Evolutionary conservation across 495 filamentous ascomycete genomes (phyloP).

Genomic region (Haplographium delicatum): DNA sequence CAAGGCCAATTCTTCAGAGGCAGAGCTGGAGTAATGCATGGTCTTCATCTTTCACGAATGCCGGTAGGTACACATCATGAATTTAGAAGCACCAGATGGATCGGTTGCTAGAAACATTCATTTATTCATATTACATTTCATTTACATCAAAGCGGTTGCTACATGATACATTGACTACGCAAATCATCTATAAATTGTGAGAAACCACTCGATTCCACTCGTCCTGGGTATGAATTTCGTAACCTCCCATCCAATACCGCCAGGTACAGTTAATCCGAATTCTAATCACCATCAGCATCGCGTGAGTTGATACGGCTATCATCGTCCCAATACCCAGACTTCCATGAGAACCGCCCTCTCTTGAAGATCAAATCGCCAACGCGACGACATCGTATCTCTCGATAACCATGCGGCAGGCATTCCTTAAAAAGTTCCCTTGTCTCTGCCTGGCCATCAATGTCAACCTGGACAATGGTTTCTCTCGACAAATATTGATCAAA

Average conservation of each 20-base stretch:
- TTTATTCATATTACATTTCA: too few relatives aligned
- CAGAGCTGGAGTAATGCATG: conserved; percentile 6
- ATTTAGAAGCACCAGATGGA: too few relatives aligned
- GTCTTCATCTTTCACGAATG: conserved; percentile 2
- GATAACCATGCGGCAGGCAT: conserved; percentile 1
- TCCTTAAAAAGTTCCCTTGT: neutral
- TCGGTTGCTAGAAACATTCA: too few relatives aligned
- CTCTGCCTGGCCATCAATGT: conserved; percentile 2
- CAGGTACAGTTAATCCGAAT: neutral
- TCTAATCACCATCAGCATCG: neutral
- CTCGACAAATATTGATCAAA: conserved; percentile 3
- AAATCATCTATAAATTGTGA: too few relatives aligned
- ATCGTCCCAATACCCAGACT: conserved; percentile 6
- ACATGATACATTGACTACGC: too few relatives aligned
- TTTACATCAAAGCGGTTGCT: too few relatives aligned
- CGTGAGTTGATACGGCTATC: neutral
- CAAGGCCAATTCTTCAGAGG: conserved; percentile 17
- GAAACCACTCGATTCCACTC: too few relatives aligned
- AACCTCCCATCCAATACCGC: too few relatives aligned
- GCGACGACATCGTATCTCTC: neutral
- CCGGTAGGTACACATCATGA: too few relatives aligned
- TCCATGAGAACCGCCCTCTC: conserved; percentile 1
- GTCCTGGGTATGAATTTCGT: too few relatives aligned
- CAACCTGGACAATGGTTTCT: conserved; percentile 4
- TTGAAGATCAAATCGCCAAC: conserved; percentile 9